A percentile compares a stretch with the other conserved stretches of the same genome.
Evolutionary conservation across 116 monocot genomes (phyloP).

Genomic region (Phalaenopsis hybrid): DNA sequence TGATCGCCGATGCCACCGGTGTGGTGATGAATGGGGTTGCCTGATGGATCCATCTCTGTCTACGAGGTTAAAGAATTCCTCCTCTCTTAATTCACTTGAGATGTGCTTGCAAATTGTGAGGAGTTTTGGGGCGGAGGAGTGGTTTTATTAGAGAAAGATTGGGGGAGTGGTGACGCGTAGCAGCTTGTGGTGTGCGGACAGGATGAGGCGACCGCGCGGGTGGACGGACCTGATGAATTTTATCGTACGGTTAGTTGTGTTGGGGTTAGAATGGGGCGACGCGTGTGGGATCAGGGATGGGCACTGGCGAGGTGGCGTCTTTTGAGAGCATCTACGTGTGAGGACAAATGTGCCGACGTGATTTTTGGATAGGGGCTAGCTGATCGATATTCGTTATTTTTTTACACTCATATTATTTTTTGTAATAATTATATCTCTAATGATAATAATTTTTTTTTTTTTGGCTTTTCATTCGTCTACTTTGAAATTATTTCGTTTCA

Average conservation of each 20-base stretch:
- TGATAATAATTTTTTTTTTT: no score
- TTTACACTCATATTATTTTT: no score
- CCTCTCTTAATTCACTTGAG: not conserved
- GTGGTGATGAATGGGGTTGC: not conserved
- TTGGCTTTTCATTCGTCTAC: no score
- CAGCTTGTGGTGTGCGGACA: not conserved
- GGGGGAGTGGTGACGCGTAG: not conserved
- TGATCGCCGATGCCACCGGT: no score
- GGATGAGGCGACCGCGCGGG: not conserved
- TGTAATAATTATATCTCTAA: no score
- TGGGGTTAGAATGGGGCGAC: not conserved
- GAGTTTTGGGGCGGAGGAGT: not conserved
- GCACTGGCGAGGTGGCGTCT: not conserved
- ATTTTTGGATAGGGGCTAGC: no score
- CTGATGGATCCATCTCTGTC: not conserved
- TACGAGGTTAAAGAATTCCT: not conserved
- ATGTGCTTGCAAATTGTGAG: not conserved
- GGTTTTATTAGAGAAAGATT: not conserved
- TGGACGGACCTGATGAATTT: not conserved
- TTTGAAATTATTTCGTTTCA: no score
- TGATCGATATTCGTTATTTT: no score
- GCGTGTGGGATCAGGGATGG: not conserved
- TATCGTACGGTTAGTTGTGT: no score
- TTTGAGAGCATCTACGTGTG: not conserved
- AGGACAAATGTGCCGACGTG: no score